Percentiles rank a stretch among this genome's conserved stretches.
These are phyloP conservation scores for Auxenochlorella pyrenoidosa DNA, from an alignment of 139 green algal genomes.

Conservation along the genomic window DNA sequence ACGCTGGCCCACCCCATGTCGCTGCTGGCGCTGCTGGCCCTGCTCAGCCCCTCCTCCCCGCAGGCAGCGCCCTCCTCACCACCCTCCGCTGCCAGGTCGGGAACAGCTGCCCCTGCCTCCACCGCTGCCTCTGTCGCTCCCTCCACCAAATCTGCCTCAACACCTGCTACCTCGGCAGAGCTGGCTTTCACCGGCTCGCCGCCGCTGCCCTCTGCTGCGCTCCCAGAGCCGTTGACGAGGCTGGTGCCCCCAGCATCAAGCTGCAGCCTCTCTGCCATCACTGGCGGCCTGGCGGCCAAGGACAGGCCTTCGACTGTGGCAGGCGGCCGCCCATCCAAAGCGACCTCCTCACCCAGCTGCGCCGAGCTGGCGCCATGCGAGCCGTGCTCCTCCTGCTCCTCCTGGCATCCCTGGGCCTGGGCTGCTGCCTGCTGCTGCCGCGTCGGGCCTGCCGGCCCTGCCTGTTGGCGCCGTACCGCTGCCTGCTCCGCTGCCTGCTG, in stretches of 20 bases:
- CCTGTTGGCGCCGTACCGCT: background rate
- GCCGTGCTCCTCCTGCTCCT: background rate
- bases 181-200: too few relatives aligned
- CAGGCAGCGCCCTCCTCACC: background rate
- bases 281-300: background rate
- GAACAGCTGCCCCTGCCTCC: background rate
- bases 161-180: background rate
- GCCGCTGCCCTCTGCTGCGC: background rate
- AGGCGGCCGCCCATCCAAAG: background rate
- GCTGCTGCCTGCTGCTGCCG: background rate
- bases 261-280: background rate
- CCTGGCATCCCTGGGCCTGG: background rate
- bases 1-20: conserved; percentile 11
- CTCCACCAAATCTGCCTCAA: background rate
- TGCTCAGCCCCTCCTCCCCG: background rate
- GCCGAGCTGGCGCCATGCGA: background rate
- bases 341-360: background rate
- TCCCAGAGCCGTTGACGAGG: background rate
- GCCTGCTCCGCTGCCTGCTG: conserved; percentile 21
- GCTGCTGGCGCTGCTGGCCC: conserved; percentile 10
- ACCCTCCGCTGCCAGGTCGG: background rate
- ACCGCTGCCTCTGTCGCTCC: background rate
- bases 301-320: background rate
- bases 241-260: background rate
- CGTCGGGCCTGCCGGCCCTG: background rate